A percentile compares a stretch with the other conserved stretches of the same genome.
Conservation (phyloP, 805 yeast species). For the Priceomyces carsonii region DNA sequence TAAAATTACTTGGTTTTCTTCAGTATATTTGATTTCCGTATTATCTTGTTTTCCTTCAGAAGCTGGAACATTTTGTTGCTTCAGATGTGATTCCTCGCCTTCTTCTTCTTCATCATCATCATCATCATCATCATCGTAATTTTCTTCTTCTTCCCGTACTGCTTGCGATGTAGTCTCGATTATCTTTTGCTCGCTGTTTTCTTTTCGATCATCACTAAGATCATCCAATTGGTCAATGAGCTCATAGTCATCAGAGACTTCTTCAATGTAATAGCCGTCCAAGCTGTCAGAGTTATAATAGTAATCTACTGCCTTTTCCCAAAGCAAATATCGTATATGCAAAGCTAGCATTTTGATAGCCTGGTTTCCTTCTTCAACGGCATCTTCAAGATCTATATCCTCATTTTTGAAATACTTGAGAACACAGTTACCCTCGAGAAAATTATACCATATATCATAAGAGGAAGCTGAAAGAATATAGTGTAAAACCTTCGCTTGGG, state of each 20-base stretch:
- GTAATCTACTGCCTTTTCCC: slow-evolving; percentile 68
- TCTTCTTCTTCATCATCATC: slow-evolving; percentile 15
- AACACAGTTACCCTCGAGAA: slow-evolving; percentile 40
- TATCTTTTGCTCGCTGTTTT: slow-evolving; percentile 1
- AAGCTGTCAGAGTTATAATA: slow-evolving; percentile 29
- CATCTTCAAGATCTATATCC: slow-evolving; percentile 40
- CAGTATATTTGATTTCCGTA: slow-evolving; percentile 19
- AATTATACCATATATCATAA: slow-evolving; percentile 33
- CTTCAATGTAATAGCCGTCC: slow-evolving; percentile 26
- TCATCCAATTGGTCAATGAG: slow-evolving; percentile 34
- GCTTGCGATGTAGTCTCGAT: slow-evolving; percentile 8
- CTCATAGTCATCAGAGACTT: slow-evolving; percentile 34
- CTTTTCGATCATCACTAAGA: slow-evolving; percentile 8
- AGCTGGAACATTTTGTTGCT: not conserved
- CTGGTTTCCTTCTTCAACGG: slow-evolving; percentile 44
- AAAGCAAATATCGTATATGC: slow-evolving; percentile 64
- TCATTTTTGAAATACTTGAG: slow-evolving; percentile 19
- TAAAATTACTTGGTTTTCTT: slow-evolving; percentile 30
- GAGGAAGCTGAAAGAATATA: slow-evolving; percentile 30
- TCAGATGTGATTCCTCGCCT: slow-evolving; percentile 6
- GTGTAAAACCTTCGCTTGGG: slow-evolving; percentile 32
- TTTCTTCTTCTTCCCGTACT: slow-evolving; percentile 39
- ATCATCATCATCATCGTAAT: slow-evolving; percentile 31
- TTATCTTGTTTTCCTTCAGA: slow-evolving; percentile 3
- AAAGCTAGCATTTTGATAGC: slow-evolving; percentile 48